phyloP scores from a whole-genome alignment of 2,329 filamentous ascomycete genomes.

The Sordariomycetes sp. region DNA sequence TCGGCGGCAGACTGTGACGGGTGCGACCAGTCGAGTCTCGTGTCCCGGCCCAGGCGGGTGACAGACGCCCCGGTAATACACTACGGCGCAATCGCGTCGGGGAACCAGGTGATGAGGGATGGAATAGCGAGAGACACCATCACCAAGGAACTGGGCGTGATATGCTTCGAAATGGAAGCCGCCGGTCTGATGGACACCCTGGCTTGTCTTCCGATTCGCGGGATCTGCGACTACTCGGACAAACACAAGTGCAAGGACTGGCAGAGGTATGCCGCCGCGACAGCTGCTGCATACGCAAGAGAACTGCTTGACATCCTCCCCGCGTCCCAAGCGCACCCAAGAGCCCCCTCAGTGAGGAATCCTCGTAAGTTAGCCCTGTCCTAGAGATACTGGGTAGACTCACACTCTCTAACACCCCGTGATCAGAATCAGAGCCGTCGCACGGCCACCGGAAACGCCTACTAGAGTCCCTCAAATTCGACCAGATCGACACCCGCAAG shows the following conservation, averaged over 20 bases:
- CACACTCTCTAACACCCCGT: neutral
- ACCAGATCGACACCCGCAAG: slow-evolving; percentile 7
- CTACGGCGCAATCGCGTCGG: no score
- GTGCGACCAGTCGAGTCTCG: no score
- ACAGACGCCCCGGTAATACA: no score
- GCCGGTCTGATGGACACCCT: slow-evolving; percentile 14
- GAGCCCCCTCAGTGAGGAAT: neutral
- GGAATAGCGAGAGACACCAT: neutral
- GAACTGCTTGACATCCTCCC: neutral
- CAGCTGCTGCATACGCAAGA: slow-evolving; percentile 13
- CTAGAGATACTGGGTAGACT: neutral
- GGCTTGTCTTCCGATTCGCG: slow-evolving; percentile 22
- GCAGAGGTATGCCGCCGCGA: slow-evolving; percentile 21
- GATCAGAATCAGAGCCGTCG: neutral
- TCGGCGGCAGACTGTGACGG: no score
- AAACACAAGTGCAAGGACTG: slow-evolving; percentile 23
- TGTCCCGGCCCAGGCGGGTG: no score
- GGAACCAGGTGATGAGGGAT: no score
- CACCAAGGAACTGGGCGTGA: neutral
- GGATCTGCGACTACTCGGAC: slow-evolving; percentile 26
- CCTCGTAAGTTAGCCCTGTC: neutral
- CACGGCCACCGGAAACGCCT: neutral
- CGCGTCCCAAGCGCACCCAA: neutral
- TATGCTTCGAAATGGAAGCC: slow-evolving; percentile 19
- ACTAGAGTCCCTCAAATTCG: slow-evolving; percentile 8